A percentile compares a stretch with the other conserved stretches of the same genome.
phyloP scores from a whole-genome alignment of 1,284 basidiomycete genomes.

The Sporisorium reilianum region DNA sequence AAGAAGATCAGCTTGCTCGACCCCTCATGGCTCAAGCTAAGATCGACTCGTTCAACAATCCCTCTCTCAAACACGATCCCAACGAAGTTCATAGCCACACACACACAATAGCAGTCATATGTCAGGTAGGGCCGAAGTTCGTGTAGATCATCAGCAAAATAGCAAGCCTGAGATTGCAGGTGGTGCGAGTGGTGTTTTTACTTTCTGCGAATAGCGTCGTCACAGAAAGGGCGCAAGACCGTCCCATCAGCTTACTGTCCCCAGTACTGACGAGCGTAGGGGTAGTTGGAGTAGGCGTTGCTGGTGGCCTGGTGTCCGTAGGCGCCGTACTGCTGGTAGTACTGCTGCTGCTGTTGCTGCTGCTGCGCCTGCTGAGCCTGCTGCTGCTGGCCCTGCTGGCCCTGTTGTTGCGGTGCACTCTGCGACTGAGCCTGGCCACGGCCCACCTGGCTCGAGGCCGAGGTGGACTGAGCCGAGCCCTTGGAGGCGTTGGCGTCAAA shows the following conservation, averaged over 20 bases:
- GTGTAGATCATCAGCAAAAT: background rate
- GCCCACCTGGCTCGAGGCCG: conserved; percentile 37
- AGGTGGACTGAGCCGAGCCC: conserved; percentile 26
- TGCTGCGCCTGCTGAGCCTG: conserved; percentile 24
- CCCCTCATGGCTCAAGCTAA: background rate
- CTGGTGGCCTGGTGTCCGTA: conserved; percentile 62
- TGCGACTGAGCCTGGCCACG: conserved; percentile 49
- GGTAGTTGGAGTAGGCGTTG: conserved; percentile 62
- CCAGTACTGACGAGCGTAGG: conserved; percentile 67
- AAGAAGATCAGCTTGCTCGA: background rate
- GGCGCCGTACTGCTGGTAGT: conserved; percentile 65
- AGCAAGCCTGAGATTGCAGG: conserved; percentile 1
- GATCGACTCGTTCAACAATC: background rate
- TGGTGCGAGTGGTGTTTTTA: conserved; percentile 4
- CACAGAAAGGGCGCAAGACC: background rate
- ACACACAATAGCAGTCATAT: background rate
- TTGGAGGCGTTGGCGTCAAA: conserved; percentile 51
- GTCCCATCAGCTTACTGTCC: conserved; percentile 39
- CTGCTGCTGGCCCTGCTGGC: conserved; percentile 43
- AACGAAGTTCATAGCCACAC: background rate
- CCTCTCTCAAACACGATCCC: background rate
- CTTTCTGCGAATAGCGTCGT: background rate
- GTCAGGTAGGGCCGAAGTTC: background rate
- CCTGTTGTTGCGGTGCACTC: conserved; percentile 40
- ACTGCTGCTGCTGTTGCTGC: conserved; percentile 66